phyloP scores from a whole-genome alignment of 441 rosid genomes.

The Pelargonium citronellum region DNA sequence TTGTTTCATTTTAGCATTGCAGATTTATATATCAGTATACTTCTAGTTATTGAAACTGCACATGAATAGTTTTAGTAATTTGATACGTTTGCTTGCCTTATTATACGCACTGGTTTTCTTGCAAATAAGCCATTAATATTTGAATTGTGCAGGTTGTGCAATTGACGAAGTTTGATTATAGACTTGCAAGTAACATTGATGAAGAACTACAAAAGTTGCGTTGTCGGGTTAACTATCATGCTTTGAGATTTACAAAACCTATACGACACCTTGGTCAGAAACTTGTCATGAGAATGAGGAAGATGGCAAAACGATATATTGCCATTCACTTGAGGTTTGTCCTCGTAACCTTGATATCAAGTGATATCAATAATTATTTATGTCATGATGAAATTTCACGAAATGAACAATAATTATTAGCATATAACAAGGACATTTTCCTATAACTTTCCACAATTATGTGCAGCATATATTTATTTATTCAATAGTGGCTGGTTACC shows the following conservation, averaged over 20 bases:
- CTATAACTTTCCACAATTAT: too few species aligned
- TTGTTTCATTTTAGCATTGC: slow-evolving; percentile 6
- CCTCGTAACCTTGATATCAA: background rate
- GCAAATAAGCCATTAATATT: slow-evolving; percentile 19
- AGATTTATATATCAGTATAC: background rate
- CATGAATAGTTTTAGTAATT: background rate
- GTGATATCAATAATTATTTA: background rate
- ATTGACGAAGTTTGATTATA: slow-evolving; percentile 91
- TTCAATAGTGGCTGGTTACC: background rate
- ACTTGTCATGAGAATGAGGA: slow-evolving; percentile 67
- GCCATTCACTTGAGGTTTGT: slow-evolving; percentile 86
- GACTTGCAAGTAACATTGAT: slow-evolving; percentile 83
- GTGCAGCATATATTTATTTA: too few species aligned
- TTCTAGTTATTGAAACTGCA: too few species aligned
- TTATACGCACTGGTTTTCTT: slow-evolving; percentile 9
- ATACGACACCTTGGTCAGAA: slow-evolving; percentile 69
- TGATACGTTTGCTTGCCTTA: background rate
- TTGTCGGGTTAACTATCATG: slow-evolving; percentile 86
- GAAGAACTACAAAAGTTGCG: slow-evolving; percentile 84
- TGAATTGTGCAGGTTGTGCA: slow-evolving; percentile 74
- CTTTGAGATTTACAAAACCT: slow-evolving; percentile 79
- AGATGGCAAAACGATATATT: slow-evolving; percentile 66
- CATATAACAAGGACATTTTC: background rate
- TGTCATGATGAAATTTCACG: background rate
- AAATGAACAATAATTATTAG: background rate